phyloP scores from a whole-genome alignment of 805 yeast genomes.

The Lipomyces chichibuensis region DNA sequence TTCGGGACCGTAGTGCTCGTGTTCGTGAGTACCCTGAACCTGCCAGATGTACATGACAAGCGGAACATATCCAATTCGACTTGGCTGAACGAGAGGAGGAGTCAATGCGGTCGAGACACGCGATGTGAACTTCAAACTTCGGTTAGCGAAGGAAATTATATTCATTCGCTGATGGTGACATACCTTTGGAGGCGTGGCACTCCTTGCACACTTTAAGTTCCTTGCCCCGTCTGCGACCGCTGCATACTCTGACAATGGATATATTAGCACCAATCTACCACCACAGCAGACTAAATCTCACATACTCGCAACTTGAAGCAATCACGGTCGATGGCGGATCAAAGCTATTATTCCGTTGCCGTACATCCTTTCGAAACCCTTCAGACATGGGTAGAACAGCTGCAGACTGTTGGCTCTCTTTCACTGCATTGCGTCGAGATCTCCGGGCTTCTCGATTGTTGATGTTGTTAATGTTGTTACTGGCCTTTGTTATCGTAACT shows the following conservation, averaged over 20 bases:
- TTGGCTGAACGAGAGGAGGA: background rate
- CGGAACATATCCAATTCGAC: conserved; percentile 13
- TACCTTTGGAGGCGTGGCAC: conserved; percentile 11
- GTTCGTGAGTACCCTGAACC: conserved; percentile 2
- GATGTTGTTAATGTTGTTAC: too few relatives aligned
- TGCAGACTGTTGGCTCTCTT: background rate
- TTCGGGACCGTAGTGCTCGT: background rate
- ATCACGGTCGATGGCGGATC: background rate
- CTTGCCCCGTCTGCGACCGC: conserved; percentile 3
- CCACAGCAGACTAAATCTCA: background rate
- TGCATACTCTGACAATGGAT: conserved; percentile 2
- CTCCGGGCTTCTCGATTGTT: background rate
- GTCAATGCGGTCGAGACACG: conserved; percentile 1
- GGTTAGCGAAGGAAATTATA: background rate
- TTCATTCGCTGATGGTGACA: background rate
- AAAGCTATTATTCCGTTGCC: background rate
- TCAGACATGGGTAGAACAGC: background rate
- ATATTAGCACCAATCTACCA: background rate
- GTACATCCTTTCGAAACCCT: background rate
- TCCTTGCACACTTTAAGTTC: background rate
- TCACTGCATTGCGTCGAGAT: background rate
- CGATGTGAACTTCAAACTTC: background rate
- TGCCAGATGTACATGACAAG: background rate
- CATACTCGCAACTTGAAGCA: conserved; percentile 11
- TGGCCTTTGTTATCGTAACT: background rate